phyloP scores from a whole-genome alignment of 805 yeast species.

The Blastobotrys robertii region DNA sequence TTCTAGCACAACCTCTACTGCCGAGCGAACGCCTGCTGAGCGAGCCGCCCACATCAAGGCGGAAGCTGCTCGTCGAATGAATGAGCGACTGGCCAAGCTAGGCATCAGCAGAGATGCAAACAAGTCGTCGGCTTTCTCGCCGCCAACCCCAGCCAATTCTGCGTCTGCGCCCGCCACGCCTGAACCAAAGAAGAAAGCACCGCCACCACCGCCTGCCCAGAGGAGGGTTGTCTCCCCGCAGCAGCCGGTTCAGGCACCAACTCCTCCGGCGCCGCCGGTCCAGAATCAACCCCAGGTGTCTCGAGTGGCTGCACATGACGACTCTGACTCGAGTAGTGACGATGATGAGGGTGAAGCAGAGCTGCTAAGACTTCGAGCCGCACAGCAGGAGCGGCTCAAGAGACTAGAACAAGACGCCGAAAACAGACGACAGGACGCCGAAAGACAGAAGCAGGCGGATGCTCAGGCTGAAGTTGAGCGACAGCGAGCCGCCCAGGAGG shows the following conservation, averaged over 20 bases:
- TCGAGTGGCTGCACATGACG: constrained; percentile 11
- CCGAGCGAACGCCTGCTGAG: constrained; percentile 43
- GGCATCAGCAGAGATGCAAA: constrained; percentile 41
- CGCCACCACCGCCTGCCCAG: constrained; percentile 13
- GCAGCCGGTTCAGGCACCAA: constrained; percentile 5
- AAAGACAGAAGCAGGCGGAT: neutral
- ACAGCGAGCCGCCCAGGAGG: constrained; percentile 5
- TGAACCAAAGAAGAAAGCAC: constrained; percentile 6
- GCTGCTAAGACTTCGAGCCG: constrained; percentile 16
- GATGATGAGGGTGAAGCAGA: constrained; percentile 28
- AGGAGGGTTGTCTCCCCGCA: constrained; percentile 3
- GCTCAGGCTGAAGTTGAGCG: constrained; percentile 5
- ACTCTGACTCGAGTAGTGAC: constrained; percentile 4
- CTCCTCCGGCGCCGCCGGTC: constrained; percentile 5
- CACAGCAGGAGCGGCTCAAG: constrained; percentile 18
- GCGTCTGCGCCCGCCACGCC: constrained; percentile 9
- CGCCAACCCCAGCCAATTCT: constrained; percentile 13
- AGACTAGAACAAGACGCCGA: constrained; percentile 14
- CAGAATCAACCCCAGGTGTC: constrained; percentile 4
- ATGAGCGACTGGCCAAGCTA: constrained; percentile 69
- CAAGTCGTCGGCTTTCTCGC: constrained; percentile 12
- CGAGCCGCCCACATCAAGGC: constrained; percentile 75
- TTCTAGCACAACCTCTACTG: constrained; percentile 7
- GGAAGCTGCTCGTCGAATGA: constrained; percentile 74
- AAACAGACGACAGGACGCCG: constrained; percentile 3